These are phyloP conservation scores for Vitis cinerea DNA, from an alignment of 164 flowering plant genomes.

Conservation along the genomic window DNA sequence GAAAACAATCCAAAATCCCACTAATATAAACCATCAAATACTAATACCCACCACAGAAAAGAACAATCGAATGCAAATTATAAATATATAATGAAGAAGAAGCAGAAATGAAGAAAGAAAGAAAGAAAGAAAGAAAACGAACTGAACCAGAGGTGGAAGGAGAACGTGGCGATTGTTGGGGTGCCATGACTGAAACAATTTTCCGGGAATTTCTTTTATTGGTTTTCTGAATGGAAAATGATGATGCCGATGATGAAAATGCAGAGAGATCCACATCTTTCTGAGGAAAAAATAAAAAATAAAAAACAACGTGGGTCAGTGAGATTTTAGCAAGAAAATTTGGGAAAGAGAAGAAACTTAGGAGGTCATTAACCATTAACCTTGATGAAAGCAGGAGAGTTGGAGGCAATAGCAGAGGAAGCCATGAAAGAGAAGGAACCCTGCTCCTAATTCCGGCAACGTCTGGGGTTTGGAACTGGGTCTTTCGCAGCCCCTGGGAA, in stretches of 20 bases:
- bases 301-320: neutral
- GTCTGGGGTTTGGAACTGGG: too few species aligned
- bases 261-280: constrained; percentile 46
- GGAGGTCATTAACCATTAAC: too few species aligned
- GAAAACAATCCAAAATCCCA: constrained; percentile 6
- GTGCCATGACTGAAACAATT: constrained; percentile 76
- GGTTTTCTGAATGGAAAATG: constrained; percentile 29
- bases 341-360: too few species aligned
- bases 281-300: constrained; percentile 19
- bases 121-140: constrained; percentile 11
- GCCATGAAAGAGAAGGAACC: constrained; percentile 10
- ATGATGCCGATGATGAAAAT: constrained; percentile 31
- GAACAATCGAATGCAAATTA: neutral
- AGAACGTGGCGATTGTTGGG: constrained; percentile 63
- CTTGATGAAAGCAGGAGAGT: constrained; percentile 18
- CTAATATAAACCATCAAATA: neutral
- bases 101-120: neutral
- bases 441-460: too few species aligned
- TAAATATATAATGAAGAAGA: neutral
- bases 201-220: constrained; percentile 38
- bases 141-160: constrained; percentile 93
- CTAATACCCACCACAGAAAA: neutral
- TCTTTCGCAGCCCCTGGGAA: too few species aligned
- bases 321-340: neutral
- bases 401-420: constrained; percentile 15